Conservation (phyloP, 163 green algal genomes). For the Scenedesmus sp. region DNA sequence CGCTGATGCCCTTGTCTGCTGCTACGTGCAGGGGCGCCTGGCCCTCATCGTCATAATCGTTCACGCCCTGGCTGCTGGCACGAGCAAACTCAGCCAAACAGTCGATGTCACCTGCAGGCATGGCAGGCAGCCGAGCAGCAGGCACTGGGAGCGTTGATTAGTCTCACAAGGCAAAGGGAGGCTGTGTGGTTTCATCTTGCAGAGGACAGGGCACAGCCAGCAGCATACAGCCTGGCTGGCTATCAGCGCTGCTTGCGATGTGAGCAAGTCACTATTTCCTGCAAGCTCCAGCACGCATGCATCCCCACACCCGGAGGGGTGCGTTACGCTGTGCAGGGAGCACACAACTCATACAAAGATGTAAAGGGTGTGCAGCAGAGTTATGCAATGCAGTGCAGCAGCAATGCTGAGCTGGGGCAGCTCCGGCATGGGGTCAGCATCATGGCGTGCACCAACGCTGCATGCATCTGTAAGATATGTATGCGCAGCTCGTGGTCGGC, state of each 20-base stretch:
- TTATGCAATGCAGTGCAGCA: not conserved
- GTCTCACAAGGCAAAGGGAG: no score
- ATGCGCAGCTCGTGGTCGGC: not conserved
- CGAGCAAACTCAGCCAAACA: constrained; percentile 40
- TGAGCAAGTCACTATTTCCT: no score
- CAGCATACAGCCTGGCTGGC: no score
- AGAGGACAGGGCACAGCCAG: no score
- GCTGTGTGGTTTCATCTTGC: no score
- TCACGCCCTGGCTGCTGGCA: constrained; percentile 22
- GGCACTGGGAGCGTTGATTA: no score
- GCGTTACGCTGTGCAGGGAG: not conserved
- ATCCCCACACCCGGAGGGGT: no score
- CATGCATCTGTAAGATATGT: not conserved
- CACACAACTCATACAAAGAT: not conserved
- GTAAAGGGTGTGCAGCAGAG: no score
- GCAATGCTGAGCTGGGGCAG: not conserved
- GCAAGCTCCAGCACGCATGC: not conserved
- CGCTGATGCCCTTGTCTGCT: constrained; percentile 47
- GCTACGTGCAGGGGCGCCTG: constrained; percentile 47
- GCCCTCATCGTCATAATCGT: constrained; percentile 56
- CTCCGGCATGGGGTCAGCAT: not conserved
- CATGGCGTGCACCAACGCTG: not conserved
- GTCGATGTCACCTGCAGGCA: constrained; percentile 49
- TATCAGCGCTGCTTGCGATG: no score
- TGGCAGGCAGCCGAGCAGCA: not conserved